A percentile compares a stretch with the other conserved stretches of the same genome.
phyloP scores from a whole-genome alignment of 2,329 filamentous ascomycete species.

The Cladophialophora carrionii region DNA sequence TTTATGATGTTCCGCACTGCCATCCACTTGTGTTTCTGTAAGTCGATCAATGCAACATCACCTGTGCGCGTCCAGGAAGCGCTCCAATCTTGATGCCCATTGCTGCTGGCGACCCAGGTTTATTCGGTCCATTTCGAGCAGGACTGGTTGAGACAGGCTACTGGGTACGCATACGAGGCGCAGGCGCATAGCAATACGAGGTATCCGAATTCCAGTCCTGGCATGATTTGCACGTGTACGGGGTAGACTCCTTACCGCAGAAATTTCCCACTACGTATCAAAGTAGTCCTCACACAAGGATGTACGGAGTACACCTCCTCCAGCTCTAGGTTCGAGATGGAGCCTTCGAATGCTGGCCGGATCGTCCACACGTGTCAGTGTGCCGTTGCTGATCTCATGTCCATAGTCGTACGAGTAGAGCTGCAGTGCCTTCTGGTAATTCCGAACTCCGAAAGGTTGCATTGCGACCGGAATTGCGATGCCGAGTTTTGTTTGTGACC shows the following conservation, averaged over 20 bases:
- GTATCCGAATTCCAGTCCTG: background rate
- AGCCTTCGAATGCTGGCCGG: conserved; percentile 8
- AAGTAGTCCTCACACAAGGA: background rate
- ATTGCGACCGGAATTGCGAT: background rate
- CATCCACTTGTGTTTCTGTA: background rate
- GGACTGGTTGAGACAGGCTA: background rate
- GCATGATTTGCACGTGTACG: background rate
- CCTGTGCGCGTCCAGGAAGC: background rate
- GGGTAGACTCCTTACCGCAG: background rate
- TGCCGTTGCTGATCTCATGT: conserved; percentile 17
- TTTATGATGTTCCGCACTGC: background rate
- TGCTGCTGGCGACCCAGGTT: background rate
- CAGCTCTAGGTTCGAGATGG: background rate
- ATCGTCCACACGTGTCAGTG: conserved; percentile 21
- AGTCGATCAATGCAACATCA: conserved; percentile 20
- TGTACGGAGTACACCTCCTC: background rate
- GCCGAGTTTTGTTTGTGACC: background rate
- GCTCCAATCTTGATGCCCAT: background rate
- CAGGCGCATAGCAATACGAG: background rate
- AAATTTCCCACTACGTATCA: background rate
- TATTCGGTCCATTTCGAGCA: conserved; percentile 12
- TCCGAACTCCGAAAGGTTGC: background rate
- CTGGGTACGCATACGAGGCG: conserved; percentile 1
- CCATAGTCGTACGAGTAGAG: background rate
- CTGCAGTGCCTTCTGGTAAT: background rate